Conservation (phyloP, 192 early-diverging fungal genomes). For the Coemansia furcata region DNA sequence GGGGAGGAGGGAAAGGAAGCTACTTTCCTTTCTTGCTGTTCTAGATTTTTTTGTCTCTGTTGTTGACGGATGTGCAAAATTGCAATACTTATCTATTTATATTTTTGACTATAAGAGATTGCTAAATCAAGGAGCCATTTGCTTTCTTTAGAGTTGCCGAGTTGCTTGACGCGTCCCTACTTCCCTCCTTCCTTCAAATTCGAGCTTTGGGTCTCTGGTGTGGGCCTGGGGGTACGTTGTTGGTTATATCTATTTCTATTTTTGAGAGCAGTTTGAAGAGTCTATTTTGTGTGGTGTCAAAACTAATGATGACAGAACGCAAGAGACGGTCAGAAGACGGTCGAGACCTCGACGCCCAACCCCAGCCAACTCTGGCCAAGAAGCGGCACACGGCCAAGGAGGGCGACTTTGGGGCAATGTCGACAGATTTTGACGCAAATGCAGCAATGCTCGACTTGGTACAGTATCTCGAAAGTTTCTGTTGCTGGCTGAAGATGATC, state of each 20-base stretch:
- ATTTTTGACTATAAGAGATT: not conserved
- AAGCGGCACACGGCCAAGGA: constrained; percentile 51
- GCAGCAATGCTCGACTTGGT: constrained; percentile 50
- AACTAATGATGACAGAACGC: constrained; percentile 51
- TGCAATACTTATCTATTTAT: not conserved
- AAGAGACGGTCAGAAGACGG: constrained; percentile 53
- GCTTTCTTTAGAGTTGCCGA: not conserved
- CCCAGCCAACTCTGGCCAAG: constrained; percentile 41
- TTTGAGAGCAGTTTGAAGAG: not conserved
- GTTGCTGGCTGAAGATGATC: not conserved
- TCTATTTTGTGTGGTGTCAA: not conserved
- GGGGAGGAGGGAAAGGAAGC: too few relatives aligned
- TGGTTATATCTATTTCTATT: not conserved
- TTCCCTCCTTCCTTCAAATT: not conserved
- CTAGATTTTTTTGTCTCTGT: not conserved
- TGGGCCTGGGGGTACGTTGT: not conserved
- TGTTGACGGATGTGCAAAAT: not conserved
- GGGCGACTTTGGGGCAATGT: constrained; percentile 29
- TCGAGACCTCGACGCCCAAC: constrained; percentile 42
- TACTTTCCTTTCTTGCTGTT: not conserved
- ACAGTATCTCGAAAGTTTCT: constrained; percentile 13
- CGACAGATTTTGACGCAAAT: constrained; percentile 46
- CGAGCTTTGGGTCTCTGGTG: not conserved
- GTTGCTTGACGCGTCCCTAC: not conserved
- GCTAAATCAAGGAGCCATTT: not conserved